These are phyloP conservation scores for Yamagishiella unicocca DNA, from an alignment of 139 green algal genomes.

Conservation along the genomic window DNA sequence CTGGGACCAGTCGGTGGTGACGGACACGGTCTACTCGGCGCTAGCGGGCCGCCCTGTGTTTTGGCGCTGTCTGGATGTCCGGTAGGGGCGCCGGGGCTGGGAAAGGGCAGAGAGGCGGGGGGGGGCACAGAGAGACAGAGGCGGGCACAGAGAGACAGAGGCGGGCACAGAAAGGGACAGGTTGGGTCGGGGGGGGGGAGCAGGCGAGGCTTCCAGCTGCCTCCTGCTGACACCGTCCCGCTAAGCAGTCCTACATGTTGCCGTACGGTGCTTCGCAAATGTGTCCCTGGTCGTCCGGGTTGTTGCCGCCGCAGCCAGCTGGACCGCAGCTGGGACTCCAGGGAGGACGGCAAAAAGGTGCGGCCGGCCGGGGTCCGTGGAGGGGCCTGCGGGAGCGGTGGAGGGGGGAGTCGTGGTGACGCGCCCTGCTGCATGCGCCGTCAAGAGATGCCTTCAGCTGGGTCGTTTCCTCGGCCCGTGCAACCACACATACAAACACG, in stretches of 20 bases:
- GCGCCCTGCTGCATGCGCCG: no score
- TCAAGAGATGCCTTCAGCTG: no score
- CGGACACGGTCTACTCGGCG: constrained; percentile 15
- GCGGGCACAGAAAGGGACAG: not conserved
- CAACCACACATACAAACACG: no score
- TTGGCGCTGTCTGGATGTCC: not conserved
- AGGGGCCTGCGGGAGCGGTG: not conserved
- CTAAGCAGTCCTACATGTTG: no score
- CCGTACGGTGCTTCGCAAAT: no score
- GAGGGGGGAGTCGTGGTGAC: no score
- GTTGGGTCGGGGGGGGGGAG: not conserved
- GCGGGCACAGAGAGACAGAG: not conserved
- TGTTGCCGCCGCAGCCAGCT: not conserved
- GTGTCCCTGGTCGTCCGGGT: no score
- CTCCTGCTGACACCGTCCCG: no score
- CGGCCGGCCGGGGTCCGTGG: not conserved
- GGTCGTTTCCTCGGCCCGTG: no score
- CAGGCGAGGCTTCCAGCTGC: no score
- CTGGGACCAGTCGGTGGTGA: not conserved
- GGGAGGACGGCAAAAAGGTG: constrained; percentile 5
- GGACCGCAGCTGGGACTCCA: not conserved
- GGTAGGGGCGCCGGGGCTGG: not conserved
- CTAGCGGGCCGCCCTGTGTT: constrained; percentile 30
- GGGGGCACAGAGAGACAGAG: not conserved
- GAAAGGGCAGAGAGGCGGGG: not conserved